A percentile compares a stretch with the other conserved stretches of the same genome.
Evolutionary conservation across 495 filamentous ascomycete species (phyloP).

Genomic region (Poronia punctata): DNA sequence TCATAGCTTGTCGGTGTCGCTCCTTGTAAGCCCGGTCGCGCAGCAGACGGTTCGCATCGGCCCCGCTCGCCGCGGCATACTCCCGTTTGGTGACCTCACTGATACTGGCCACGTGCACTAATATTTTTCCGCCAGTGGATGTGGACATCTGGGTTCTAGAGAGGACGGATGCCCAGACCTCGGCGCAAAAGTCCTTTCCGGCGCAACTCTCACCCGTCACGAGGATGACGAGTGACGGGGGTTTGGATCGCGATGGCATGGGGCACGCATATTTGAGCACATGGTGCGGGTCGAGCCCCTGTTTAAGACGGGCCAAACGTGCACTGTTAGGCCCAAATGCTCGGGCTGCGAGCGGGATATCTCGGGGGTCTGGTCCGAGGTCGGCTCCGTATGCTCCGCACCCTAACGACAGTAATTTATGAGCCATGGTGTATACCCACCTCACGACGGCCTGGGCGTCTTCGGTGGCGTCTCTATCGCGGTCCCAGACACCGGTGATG

Average conservation of each 20-base stretch:
- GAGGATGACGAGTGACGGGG: constrained; percentile 55
- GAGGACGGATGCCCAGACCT: constrained; percentile 44
- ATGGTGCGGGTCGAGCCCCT: constrained; percentile 41
- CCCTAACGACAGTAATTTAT: constrained; percentile 43
- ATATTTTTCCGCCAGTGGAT: constrained; percentile 24
- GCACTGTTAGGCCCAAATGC: constrained; percentile 52
- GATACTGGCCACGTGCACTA: constrained; percentile 47
- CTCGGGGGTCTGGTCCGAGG: constrained; percentile 56
- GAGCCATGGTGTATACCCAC: constrained; percentile 53
- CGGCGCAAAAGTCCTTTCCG: constrained; percentile 57
- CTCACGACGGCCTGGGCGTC: constrained; percentile 32
- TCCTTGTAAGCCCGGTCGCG: constrained; percentile 55
- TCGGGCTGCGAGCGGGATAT: constrained; percentile 41
- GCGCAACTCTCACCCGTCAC: constrained; percentile 53
- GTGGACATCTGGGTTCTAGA: constrained; percentile 10
- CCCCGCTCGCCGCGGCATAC: constrained; percentile 49
- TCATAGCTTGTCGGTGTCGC: constrained; percentile 49
- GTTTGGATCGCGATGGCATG: too few relatives aligned
- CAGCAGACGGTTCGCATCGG: constrained; percentile 44
- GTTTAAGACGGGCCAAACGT: constrained; percentile 50
- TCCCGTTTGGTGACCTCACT: constrained; percentile 54
- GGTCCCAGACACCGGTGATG: constrained; percentile 56
- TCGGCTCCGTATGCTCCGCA: constrained; percentile 53
- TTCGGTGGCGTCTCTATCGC: constrained; percentile 48
- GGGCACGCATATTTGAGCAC: constrained; percentile 52